Evolutionary conservation across 1,284 basidiomycete species (phyloP), one percentile per base, ranked within the genome.

Genomic region (Naganishia sp.): DNA sequence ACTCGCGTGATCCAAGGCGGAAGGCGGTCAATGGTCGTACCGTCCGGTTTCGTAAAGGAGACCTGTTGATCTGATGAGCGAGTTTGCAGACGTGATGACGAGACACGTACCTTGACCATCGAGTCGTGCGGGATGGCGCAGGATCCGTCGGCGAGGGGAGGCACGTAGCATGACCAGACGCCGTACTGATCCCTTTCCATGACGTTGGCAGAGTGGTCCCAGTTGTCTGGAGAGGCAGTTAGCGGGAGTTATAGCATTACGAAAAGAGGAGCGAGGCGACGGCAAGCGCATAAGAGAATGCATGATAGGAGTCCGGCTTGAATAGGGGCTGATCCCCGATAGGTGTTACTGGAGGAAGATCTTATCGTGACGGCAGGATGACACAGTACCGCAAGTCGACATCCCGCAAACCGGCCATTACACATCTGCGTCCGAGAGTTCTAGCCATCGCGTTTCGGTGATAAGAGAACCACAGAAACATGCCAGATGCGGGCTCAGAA

Each of bases 1-100:
- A 97, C 95, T 68, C 94, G 90, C 70, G 82, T 88, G 74, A 94
- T 94, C 95, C 95, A 99, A 13, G 90, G 87, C 1, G 95, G 94
- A 33, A 98, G 78, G 59, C 94, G 87, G 77, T 97, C 95, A 70
- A 97, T 90, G 46, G 90, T 87, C 70, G 88, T 84, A 13, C 90
- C 90, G 61, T 82, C 83, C 0, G 87, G 87, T 13, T 87, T 77
- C 57, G 92, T 84, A 89, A 96, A 90, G 31, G 93, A 93, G 72
- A 93, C 90, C 89, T 90, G 53, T 16, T 16, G 42, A 28, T n/a
- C 18, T 44, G 54, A 42, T 18, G 39, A 50, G 65, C 48, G 11
- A 16, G 49, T 50, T 53, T 53, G 1, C 9, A 33, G 6, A 16
- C n/a, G 15, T 28, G 21, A 25, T 23, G 18, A 9, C 21, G 43